Base-by-base conservation (phyloP, 1,139 yeast species). In the Pichia sp. region DNA sequence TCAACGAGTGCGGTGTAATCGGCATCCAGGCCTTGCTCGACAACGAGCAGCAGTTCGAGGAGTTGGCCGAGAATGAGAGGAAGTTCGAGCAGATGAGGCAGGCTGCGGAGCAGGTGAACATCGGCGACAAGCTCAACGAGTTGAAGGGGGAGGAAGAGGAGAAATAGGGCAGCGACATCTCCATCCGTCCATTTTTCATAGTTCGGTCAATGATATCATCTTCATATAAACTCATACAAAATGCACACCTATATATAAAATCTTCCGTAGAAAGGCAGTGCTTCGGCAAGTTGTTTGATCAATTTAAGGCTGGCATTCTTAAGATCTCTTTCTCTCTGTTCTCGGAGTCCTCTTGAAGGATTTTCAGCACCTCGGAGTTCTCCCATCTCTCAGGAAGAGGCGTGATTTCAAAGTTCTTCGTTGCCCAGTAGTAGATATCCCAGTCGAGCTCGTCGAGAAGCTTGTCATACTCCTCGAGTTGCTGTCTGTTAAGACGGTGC, bases 341-440 rank as follows among this genome's bases (percentile, higher is more conserved):
- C 65, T 80, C 78, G 49, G 95, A 85, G 61, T 85, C 80, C 48
- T 83, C 82, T 66, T 90, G 93, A 59, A 93, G 73, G 72, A 77
- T 67, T 53, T 68, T 67, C 74, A 93, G 75, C 45, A 93, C 72
- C 62, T 77, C 71, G 18, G 88, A 80, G 54, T 83, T 66, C 65
- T 82, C 75, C 96, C 96, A 91, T 63, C 78, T 78, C 46, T 87
- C 91, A 6, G 98, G 97, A 59, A 91, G 74, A 16, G 96, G 96
- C 49, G 91, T 87, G 23, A 85, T 81, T 39, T 80, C 83, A 63
- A 75, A 87, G 70, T 88, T 88, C 61, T 80, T 79, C 7, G 97
- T 89, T 23, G 96, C 96, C 98, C 99, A 93, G 72, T 93, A 93
- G 70, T 89, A 95, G 58, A 93, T 91, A 67, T 93, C 99, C 99